Evolutionary conservation across 495 filamentous ascomycete species (phyloP).

Genomic region (Penicillium soppii): DNA sequence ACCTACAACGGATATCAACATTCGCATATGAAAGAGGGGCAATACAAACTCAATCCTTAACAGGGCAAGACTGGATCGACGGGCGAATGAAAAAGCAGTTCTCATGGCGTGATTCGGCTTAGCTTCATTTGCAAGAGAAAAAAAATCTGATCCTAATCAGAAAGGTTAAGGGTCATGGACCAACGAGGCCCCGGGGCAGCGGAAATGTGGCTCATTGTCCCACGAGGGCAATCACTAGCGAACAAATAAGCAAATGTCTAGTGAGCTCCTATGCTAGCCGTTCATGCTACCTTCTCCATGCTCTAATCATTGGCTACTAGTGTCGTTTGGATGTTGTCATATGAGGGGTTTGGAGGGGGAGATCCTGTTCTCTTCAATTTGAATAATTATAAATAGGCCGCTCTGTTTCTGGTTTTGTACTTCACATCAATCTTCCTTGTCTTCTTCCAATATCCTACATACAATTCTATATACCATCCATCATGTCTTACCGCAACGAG

Average conservation of each 20-base stretch:
- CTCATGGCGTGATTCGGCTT: neutral
- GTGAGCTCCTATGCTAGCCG: too few relatives aligned
- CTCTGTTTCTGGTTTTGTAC: too few relatives aligned
- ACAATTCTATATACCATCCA: neutral
- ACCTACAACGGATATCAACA: neutral
- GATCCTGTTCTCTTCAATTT: neutral
- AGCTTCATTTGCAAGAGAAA: neutral
- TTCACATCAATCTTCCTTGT: too few relatives aligned
- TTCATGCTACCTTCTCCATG: neutral
- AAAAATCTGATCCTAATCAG: too few relatives aligned
- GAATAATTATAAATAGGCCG: neutral
- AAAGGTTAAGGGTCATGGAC: neutral
- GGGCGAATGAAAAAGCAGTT: neutral
- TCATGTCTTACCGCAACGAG: slow-evolving; percentile 8
- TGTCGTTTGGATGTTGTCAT: slow-evolving; percentile 2
- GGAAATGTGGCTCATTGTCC: slow-evolving; percentile 3
- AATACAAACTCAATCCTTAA: neutral
- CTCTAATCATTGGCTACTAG: slow-evolving; percentile 1
- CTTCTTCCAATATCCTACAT: neutral
- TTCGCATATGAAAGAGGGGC: neutral
- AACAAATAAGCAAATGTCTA: neutral
- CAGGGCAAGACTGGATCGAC: too few relatives aligned
- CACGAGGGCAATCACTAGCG: neutral
- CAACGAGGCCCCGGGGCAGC: neutral
- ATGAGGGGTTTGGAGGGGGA: neutral